Evolutionary conservation across 2,329 filamentous ascomycete genomes (phyloP).

Genomic region (Cercospora sp.): DNA sequence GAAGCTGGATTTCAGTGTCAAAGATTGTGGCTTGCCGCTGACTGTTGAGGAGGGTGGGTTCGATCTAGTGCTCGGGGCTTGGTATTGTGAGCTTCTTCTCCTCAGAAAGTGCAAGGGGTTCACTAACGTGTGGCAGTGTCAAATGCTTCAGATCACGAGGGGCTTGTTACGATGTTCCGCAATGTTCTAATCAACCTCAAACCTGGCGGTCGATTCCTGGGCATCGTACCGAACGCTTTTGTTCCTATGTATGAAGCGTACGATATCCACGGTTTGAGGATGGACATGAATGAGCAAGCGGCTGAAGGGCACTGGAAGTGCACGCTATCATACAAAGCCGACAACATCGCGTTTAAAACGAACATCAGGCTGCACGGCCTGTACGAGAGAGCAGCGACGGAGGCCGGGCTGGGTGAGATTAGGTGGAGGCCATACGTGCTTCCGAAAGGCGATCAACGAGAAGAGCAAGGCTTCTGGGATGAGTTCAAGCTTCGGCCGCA

Average conservation of each 20-base stretch:
- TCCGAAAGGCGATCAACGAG: slow-evolving; percentile 13
- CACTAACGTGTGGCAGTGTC: not conserved
- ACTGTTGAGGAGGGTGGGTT: not conserved
- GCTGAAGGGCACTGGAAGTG: slow-evolving; percentile 4
- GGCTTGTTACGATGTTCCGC: slow-evolving; percentile 18
- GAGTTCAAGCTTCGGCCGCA: slow-evolving; percentile 19
- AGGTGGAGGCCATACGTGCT: slow-evolving; percentile 20
- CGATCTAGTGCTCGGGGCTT: slow-evolving; percentile 15
- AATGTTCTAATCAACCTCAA: slow-evolving; percentile 4
- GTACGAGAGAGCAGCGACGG: slow-evolving; percentile 18
- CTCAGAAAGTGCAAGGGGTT: not conserved
- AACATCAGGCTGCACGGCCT: not conserved
- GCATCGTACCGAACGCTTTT: slow-evolving; percentile 3
- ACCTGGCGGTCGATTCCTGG: slow-evolving; percentile 16
- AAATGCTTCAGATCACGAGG: not conserved
- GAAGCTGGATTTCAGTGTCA: slow-evolving; percentile 1
- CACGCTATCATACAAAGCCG: not conserved
- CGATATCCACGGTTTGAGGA: slow-evolving; percentile 2
- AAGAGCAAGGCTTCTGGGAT: slow-evolving; percentile 22
- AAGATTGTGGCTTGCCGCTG: not conserved
- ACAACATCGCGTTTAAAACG: not conserved
- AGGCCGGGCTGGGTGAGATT: slow-evolving; percentile 18
- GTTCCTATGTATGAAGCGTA: slow-evolving; percentile 3
- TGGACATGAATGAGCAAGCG: not conserved
- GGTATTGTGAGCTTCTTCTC: slow-evolving; percentile 6